Evolutionary conservation across 2,329 filamentous ascomycete species (phyloP).

Genomic region (Trichoderma pleuroti): DNA sequence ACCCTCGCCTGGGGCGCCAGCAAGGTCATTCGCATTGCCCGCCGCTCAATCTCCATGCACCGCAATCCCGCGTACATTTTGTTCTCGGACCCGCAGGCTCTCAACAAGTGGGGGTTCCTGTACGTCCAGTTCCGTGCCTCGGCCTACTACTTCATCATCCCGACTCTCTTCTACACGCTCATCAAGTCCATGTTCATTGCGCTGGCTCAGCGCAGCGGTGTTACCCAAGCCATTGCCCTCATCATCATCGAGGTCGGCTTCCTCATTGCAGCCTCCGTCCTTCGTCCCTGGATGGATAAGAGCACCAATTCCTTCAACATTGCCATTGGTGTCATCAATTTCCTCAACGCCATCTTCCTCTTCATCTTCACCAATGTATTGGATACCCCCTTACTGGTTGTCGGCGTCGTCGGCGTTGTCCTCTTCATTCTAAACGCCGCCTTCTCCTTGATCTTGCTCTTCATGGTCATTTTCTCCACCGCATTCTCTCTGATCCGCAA

Average conservation of each 20-base stretch:
- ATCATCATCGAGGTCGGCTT: constrained; percentile 77
- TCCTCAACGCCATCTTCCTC: constrained; percentile 84
- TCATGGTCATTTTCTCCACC: constrained; percentile 68
- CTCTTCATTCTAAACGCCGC: constrained; percentile 85
- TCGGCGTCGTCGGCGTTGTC: constrained; percentile 82
- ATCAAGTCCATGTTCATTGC: constrained; percentile 87
- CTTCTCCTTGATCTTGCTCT: constrained; percentile 75
- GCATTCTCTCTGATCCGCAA: constrained; percentile 75
- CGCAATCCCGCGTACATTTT: constrained; percentile 96
- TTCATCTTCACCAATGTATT: constrained; percentile 87
- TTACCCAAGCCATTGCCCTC: constrained; percentile 75
- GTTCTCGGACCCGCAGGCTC: constrained; percentile 86
- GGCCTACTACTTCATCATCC: constrained; percentile 91
- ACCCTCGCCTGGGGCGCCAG: constrained; percentile 81
- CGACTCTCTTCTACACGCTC: constrained; percentile 72
- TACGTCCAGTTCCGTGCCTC: constrained; percentile 96
- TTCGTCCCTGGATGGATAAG: constrained; percentile 98
- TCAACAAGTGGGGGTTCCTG: constrained; percentile 98
- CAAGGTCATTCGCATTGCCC: constrained; percentile 87
- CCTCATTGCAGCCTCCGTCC: constrained; percentile 71
- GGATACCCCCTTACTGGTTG: constrained; percentile 75
- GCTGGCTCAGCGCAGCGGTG: constrained; percentile 67
- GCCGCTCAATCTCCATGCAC: constrained; percentile 84
- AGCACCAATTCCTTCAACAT: constrained; percentile 97
- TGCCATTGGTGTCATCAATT: constrained; percentile 83